Evolutionary conservation across 805 yeast genomes (phyloP).

Genomic region (Zygotorulaspora florentina): DNA sequence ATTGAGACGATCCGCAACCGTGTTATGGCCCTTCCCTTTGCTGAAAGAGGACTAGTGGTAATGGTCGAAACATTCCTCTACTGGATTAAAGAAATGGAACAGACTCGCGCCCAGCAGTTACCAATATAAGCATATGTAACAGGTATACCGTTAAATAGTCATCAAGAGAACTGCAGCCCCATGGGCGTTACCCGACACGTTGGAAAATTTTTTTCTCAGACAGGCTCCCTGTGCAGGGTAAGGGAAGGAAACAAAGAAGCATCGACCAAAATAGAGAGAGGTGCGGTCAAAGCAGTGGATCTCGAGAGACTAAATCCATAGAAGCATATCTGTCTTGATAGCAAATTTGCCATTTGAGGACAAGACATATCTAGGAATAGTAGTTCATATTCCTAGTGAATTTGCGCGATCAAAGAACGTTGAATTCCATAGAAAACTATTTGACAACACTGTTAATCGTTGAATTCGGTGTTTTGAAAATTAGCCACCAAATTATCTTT

Average conservation of each 20-base stretch:
- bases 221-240: not conserved
- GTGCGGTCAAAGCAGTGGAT: not conserved
- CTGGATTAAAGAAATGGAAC: constrained; percentile 20
- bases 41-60: constrained; percentile 22
- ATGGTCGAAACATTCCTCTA: constrained; percentile 22
- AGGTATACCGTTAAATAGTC: too few relatives aligned
- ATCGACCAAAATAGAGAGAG: constrained; percentile 1
- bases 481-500: not conserved
- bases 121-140: not conserved
- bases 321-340: too few relatives aligned
- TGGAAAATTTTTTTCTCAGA: constrained; percentile 8
- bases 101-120: not conserved
- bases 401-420: too few relatives aligned
- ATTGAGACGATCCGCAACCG: constrained; percentile 21
- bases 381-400: not conserved
- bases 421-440: too few relatives aligned
- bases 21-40: constrained; percentile 21
- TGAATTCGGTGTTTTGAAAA: not conserved
- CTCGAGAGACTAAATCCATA: too few relatives aligned
- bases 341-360: not conserved
- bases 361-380: not conserved
- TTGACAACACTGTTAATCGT: too few relatives aligned
- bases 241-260: not conserved
- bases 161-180: not conserved
- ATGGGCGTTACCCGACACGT: constrained; percentile 9